Evolutionary conservation across 2,329 filamentous ascomycete species (phyloP).

Genomic region (Parascedosporium putredinis): DNA sequence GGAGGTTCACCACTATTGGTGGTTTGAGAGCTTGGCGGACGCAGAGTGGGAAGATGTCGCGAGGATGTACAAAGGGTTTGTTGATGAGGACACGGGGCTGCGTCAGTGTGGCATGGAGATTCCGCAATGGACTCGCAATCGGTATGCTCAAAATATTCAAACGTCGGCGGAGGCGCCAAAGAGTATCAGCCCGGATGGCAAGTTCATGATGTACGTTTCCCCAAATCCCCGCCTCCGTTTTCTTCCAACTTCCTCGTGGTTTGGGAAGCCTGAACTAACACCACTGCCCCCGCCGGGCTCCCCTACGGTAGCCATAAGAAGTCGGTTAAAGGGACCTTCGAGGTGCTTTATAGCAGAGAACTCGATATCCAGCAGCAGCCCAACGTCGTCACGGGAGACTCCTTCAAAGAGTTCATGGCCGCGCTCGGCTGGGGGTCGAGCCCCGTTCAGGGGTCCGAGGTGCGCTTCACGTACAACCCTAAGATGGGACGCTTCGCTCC

Average conservation of each 20-base stretch:
- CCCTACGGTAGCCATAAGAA: neutral
- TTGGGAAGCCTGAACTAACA: too few relatives aligned
- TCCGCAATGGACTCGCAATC: neutral
- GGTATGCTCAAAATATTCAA: neutral
- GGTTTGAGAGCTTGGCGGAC: neutral
- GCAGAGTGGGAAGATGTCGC: neutral
- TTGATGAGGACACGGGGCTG: neutral
- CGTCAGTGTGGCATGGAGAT: neutral
- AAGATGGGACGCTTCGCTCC: neutral
- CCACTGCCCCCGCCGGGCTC: too few relatives aligned
- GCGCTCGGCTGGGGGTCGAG: neutral
- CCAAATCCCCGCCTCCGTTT: too few relatives aligned
- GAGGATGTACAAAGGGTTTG: neutral
- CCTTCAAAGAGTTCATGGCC: neutral
- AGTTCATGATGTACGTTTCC: neutral
- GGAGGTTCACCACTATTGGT: neutral
- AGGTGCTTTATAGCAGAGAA: neutral
- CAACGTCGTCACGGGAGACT: neutral
- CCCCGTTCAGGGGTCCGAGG: neutral
- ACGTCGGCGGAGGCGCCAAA: neutral
- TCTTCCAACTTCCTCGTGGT: neutral
- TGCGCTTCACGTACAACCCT: neutral
- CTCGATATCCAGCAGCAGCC: neutral
- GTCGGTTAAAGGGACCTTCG: neutral
- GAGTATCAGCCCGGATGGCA: neutral